phyloP scores from a whole-genome alignment of 2,329 filamentous ascomycete genomes.

The Fusarium floridanum region DNA sequence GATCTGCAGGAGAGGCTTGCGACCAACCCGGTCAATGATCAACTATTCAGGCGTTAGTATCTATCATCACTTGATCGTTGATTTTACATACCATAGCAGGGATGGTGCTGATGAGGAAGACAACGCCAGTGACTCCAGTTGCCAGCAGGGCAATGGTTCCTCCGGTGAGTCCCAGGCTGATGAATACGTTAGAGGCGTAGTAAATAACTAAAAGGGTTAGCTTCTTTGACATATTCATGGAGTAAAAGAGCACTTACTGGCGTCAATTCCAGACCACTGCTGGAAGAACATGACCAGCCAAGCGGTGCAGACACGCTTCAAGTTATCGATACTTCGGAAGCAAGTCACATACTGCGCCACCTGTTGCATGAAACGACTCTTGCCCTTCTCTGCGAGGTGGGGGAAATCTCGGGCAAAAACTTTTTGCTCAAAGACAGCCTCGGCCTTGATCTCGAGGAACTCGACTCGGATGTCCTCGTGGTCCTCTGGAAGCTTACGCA shows the following conservation, averaged over 20 bases:
- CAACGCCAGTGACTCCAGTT: constrained; percentile 78
- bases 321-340: constrained; percentile 57
- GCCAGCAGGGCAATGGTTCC: constrained; percentile 73
- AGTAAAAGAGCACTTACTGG: not conserved
- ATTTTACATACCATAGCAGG: constrained; percentile 45
- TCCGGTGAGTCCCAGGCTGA: constrained; percentile 71
- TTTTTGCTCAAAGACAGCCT: constrained; percentile 81
- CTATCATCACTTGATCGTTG: no score
- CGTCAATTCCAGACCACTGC: constrained; percentile 50
- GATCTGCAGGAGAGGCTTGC: constrained; percentile 55
- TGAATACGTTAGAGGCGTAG: constrained; percentile 69
- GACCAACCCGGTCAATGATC: constrained; percentile 57
- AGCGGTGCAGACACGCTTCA: constrained; percentile 74
- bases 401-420: constrained; percentile 72
- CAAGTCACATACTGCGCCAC: constrained; percentile 61
- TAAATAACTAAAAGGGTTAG: constrained; percentile 54
- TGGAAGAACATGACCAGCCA: constrained; percentile 74
- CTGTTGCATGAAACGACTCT: constrained; percentile 53
- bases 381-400: constrained; percentile 55
- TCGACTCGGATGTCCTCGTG: constrained; percentile 80
- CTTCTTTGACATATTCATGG: no score
- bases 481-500: constrained; percentile 72
- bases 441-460: constrained; percentile 86
- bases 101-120: constrained; percentile 66
- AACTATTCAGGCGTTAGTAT: not conserved